These are phyloP conservation scores for Scheffersomyces segobiensis DNA, from an alignment of 1,139 yeast species.

Conservation along the genomic window DNA sequence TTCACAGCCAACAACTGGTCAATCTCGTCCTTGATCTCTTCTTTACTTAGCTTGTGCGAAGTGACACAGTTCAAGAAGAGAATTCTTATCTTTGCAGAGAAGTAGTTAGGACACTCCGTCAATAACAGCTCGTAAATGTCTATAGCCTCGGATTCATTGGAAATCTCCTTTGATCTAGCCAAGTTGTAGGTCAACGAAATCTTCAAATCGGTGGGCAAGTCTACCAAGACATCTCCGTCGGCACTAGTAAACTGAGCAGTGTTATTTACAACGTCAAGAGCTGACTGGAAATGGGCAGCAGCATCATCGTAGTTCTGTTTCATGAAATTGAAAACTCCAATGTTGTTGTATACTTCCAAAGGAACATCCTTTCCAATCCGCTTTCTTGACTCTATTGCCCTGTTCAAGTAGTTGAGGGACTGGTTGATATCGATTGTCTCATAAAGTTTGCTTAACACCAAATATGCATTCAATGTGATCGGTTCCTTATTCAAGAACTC, in stretches of 20 bases:
- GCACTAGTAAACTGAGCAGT: constrained; percentile 20
- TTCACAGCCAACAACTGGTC: constrained; percentile 53
- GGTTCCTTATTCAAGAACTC: constrained; percentile 53
- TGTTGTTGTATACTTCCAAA: constrained; percentile 72
- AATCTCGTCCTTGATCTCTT: constrained; percentile 53
- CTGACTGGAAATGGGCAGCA: constrained; percentile 46
- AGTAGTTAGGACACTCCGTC: constrained; percentile 64
- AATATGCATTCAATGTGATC: constrained; percentile 65
- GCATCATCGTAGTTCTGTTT: constrained; percentile 56
- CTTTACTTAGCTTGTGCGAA: constrained; percentile 31
- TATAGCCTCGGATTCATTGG: constrained; percentile 47
- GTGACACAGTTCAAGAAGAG: constrained; percentile 52
- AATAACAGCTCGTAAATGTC: constrained; percentile 57
- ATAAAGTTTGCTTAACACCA: constrained; percentile 65
- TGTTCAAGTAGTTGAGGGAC: constrained; percentile 56
- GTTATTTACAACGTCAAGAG: constrained; percentile 31
- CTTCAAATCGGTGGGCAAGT: constrained; percentile 32
- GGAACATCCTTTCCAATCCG: constrained; percentile 53
- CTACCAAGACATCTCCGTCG: constrained; percentile 27
- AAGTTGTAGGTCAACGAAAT: constrained; percentile 59
- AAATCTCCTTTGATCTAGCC: constrained; percentile 61
- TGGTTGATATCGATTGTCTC: constrained; percentile 63
- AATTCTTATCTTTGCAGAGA: constrained; percentile 74
- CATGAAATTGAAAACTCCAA: constrained; percentile 81
- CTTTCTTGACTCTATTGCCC: constrained; percentile 56